Base-by-base conservation (phyloP, 768 basidiomycete species). In the Russula lepida region DNA sequence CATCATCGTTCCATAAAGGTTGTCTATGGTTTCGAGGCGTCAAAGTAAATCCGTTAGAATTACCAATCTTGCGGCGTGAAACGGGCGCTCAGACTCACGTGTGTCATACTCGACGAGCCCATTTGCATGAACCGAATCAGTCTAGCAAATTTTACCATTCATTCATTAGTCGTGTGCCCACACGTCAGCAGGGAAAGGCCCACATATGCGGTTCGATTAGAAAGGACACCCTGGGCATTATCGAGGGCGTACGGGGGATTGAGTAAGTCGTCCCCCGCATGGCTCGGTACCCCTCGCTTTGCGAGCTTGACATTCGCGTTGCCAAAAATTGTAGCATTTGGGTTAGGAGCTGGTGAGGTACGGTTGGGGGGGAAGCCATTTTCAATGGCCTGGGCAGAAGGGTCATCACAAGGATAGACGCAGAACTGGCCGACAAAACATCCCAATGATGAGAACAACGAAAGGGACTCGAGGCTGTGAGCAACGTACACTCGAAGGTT, bases 1-100 rank as follows among this genome's bases (percentile, higher is more conserved):
- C 86, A 87, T 87, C 84, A 86, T 84, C 3, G 80, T 81, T 1
- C 86, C 86, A 68, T 81, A 88, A 7, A 88, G 69, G 58, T 86
- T 88, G 73, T 86, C 73, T 74, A 60, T n/a, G n/a, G n/a, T 51
- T 23, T 17, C 17, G 15, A 41, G 25, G 44, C 1, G 33, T 35
- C 21, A 53, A 53, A 46, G 23, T 27, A 32, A 41, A 15, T 27
- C 19, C 43, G 9, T 19, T 28, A n/a, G 27, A 28, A 12, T 11
- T 21, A 23, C 23, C 25, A 21, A 27, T 6, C 21, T 54, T 13
- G 33, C 21, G 21, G 41, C 17, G n/a, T 41, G 39, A 46, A 6
- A 12, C 11, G 6, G 23, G 25, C 6, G 25, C 23, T 27, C 25
- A 15, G 46, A 71, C 72, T 30, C 58, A 73, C 74, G 84, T 0